Evolutionary conservation across 768 basidiomycete species (phyloP).

Genomic region (Leccinum variicolor): DNA sequence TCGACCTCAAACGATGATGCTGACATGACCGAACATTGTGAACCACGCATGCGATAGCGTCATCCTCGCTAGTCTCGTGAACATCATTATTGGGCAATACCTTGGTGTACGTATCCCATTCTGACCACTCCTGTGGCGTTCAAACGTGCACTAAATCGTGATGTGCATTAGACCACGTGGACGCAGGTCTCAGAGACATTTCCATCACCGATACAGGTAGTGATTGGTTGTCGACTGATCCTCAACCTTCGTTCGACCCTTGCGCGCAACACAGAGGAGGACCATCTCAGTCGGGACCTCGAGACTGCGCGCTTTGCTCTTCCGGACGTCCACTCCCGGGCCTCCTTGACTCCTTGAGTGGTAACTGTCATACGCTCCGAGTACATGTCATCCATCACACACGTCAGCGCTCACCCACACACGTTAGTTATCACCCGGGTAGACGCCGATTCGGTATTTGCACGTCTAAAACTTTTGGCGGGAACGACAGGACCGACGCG

Average conservation of each 20-base stretch:
- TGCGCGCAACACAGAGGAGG: background rate
- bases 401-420: no score
- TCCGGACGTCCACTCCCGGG: background rate
- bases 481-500: no score
- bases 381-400: no score
- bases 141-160: background rate
- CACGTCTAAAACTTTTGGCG: no score
- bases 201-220: background rate
- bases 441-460: no score
- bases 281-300: background rate
- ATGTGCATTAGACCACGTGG: background rate
- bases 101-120: conserved; percentile 5
- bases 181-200: conserved; percentile 3
- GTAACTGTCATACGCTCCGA: background rate
- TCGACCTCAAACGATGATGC: background rate
- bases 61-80: background rate
- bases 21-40: background rate
- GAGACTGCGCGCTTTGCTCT: background rate
- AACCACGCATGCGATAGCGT: background rate
- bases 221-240: background rate
- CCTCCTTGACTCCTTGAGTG: no score
- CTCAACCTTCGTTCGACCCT: background rate
- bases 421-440: no score
- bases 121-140: background rate
- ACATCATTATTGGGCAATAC: background rate